phyloP scores from a whole-genome alignment of 2,329 filamentous ascomycete genomes.

The Fusarium camptoceras region DNA sequence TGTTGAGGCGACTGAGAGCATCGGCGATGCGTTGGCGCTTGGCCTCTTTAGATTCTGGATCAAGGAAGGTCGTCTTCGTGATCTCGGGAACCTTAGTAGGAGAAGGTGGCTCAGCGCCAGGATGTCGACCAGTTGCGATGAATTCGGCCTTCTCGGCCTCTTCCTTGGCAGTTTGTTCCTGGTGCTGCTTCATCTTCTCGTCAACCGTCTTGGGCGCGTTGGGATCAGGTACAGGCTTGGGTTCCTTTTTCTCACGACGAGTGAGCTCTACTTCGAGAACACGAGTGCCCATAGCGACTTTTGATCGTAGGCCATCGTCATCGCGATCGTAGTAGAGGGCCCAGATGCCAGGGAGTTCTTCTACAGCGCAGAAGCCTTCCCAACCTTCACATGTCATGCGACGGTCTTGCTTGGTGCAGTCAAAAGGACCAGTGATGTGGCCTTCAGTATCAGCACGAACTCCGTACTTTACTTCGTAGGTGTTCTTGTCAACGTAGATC shows the following conservation, averaged over 20 bases:
- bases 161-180: constrained; percentile 36
- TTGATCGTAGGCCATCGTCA: constrained; percentile 57
- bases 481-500: constrained; percentile 61
- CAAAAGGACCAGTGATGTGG: constrained; percentile 61
- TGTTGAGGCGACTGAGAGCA: constrained; percentile 35
- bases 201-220: constrained; percentile 41
- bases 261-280: constrained; percentile 68
- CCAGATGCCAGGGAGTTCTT: constrained; percentile 57
- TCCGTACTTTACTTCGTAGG: constrained; percentile 61
- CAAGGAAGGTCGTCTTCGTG: constrained; percentile 12
- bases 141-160: constrained; percentile 42
- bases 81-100: constrained; percentile 7
- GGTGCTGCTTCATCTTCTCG: constrained; percentile 48
- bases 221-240: constrained; percentile 41
- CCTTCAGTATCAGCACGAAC: constrained; percentile 56
- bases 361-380: constrained; percentile 63
- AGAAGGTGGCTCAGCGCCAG: constrained; percentile 24
- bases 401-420: constrained; percentile 64
- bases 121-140: constrained; percentile 33
- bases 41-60: constrained; percentile 26
- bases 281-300: constrained; percentile 59
- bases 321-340: constrained; percentile 62
- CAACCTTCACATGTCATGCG: constrained; percentile 62
- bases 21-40: constrained; percentile 40
- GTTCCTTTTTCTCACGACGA: constrained; percentile 59